Conservation (phyloP, 495 filamentous ascomycete species). For the Parathielavia appendiculata region DNA sequence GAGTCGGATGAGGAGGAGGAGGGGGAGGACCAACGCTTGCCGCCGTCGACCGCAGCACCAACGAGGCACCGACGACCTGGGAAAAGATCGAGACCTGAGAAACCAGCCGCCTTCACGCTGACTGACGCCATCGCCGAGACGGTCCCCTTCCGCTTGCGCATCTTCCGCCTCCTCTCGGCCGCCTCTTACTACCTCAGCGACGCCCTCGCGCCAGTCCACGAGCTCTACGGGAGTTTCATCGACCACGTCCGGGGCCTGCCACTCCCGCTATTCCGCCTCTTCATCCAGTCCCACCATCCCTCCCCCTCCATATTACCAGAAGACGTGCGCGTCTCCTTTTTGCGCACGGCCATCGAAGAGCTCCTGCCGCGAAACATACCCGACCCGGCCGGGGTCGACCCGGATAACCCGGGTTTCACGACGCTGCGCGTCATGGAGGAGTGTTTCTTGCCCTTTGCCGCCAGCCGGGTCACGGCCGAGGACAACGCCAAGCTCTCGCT, state of each 20-base stretch:
- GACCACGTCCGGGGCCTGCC: slow-evolving; percentile 62
- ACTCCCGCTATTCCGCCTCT: slow-evolving; percentile 64
- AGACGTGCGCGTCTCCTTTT: slow-evolving; percentile 54
- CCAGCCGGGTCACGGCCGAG: slow-evolving; percentile 53
- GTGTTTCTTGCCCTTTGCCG: slow-evolving; percentile 68
- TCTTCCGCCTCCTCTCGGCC: slow-evolving; percentile 45
- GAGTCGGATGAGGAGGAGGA: slow-evolving; percentile 25
- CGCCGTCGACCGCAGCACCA: too few species aligned
- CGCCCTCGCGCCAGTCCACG: slow-evolving; percentile 49
- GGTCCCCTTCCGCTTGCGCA: slow-evolving; percentile 57
- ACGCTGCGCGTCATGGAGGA: slow-evolving; percentile 55
- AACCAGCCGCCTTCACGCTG: slow-evolving; percentile 5
- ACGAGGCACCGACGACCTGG: background rate
- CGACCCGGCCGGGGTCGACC: slow-evolving; percentile 37
- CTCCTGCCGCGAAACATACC: slow-evolving; percentile 55
- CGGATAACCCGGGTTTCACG: slow-evolving; percentile 27
- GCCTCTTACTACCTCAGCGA: slow-evolving; percentile 27
- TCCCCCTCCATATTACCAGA: slow-evolving; percentile 40
- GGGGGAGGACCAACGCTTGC: background rate
- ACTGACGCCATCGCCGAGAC: slow-evolving; percentile 51
- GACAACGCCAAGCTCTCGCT: slow-evolving; percentile 82
- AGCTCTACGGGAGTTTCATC: slow-evolving; percentile 64
- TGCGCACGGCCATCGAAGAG: slow-evolving; percentile 57
- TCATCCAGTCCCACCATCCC: slow-evolving; percentile 48
- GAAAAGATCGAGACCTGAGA: background rate